Percentiles rank a stretch among this genome's conserved stretches.
These are phyloP conservation scores for Backusella sp. DNA, from an alignment of 192 early-diverging fungal genomes.

Conservation along the genomic window DNA sequence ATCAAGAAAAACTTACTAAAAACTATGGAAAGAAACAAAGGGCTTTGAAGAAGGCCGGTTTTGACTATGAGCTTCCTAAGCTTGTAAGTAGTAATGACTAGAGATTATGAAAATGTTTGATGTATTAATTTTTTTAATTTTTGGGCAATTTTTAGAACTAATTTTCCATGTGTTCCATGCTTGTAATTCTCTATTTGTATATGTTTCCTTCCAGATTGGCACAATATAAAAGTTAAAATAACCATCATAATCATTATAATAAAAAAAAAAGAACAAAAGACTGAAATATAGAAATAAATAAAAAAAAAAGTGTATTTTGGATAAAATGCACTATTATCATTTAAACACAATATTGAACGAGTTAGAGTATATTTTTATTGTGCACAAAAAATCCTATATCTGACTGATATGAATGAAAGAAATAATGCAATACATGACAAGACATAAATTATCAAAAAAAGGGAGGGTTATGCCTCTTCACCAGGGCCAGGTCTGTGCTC, in stretches of 20 bases:
- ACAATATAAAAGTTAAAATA: conserved; percentile 5
- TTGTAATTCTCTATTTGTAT: neutral
- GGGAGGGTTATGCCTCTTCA: neutral
- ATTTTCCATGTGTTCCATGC: neutral
- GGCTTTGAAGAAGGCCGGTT: conserved; percentile 65
- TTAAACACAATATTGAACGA: neutral
- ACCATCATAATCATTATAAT: neutral
- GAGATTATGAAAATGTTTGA: neutral
- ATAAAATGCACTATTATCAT: neutral
- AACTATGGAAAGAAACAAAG: conserved; percentile 56
- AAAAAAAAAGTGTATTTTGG: neutral
- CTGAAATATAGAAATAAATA: neutral
- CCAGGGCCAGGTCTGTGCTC: neutral
- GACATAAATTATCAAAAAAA: neutral
- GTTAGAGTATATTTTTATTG: neutral
- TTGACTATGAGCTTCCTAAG: conserved; percentile 90
- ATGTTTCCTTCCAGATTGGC: conserved; percentile 5
- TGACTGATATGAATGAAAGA: neutral
- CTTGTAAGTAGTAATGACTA: conserved; percentile 45
- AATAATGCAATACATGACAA: neutral
- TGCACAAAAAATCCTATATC: neutral
- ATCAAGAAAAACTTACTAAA: conserved; percentile 47
- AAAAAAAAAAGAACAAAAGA: neutral
- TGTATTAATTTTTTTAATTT: neutral
- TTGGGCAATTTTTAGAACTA: neutral